These are phyloP conservation scores for Aspergillus fischeri DNA, from an alignment of 2,329 filamentous ascomycete species.

Conservation along the genomic window DNA sequence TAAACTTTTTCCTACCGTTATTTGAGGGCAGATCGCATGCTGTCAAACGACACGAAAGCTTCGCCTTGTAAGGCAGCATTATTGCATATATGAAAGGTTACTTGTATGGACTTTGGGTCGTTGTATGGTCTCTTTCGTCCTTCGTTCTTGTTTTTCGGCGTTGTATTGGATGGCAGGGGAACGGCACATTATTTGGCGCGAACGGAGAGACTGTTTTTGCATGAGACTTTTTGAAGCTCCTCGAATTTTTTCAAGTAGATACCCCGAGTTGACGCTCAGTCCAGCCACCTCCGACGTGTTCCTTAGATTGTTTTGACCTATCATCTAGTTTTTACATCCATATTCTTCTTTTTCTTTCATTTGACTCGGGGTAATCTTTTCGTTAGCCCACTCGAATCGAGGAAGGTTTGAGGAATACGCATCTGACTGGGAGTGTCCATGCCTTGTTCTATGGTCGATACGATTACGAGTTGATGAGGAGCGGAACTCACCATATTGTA, in stretches of 20 bases:
- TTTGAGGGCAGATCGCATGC: slow-evolving; percentile 16
- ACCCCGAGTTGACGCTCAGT: slow-evolving; percentile 49
- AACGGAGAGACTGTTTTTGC: slow-evolving; percentile 36
- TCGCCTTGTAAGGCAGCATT: slow-evolving; percentile 25
- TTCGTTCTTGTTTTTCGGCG: slow-evolving; percentile 18
- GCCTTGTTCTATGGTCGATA: background rate
- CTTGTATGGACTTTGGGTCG: slow-evolving; percentile 23
- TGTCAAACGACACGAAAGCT: slow-evolving; percentile 16
- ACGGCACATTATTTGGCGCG: slow-evolving; percentile 38
- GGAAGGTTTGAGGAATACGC: background rate
- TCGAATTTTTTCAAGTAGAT: slow-evolving; percentile 45
- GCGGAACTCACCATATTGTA: background rate
- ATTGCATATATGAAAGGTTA: slow-evolving; percentile 28
- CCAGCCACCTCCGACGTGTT: slow-evolving; percentile 36
- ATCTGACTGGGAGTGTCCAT: background rate
- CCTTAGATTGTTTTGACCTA: slow-evolving; percentile 19
- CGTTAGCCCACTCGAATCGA: background rate
- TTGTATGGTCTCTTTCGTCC: slow-evolving; percentile 15
- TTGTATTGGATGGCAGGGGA: slow-evolving; percentile 36
- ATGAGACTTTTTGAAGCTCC: slow-evolving; percentile 40
- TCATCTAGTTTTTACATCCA: slow-evolving; percentile 3
- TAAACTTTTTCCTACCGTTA: slow-evolving; percentile 11
- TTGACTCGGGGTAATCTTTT: background rate
- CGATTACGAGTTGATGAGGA: background rate
- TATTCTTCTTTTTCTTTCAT: background rate